Base-by-base conservation (phyloP, 2,329 filamentous ascomycete species). In the Penicillium sp. region DNA sequence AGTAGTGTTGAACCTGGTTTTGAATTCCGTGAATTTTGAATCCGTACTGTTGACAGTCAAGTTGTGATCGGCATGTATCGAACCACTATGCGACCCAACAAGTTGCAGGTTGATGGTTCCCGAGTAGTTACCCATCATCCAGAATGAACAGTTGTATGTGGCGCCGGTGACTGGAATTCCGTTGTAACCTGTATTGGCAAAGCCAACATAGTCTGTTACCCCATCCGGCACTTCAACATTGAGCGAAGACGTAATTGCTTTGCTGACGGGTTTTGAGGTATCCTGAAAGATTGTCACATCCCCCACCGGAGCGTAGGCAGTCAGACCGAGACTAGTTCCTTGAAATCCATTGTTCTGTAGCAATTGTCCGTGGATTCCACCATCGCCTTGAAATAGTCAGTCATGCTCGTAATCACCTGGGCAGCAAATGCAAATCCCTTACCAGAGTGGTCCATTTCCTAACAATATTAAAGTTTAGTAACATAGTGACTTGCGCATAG, bases 161-260 rank as follows among this genome's bases (percentile, higher is more conserved):
- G 61, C 61, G 0, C 64, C 59, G 19, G 59, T 60, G n/a, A 73
- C 69, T 0, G 70, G 68, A 13, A 73, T 62, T 1, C 70, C 72
- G 6, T 63, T 65, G 36, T 70, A 73, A 10, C 70, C 82, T 53
- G 76, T 70, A 55, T 87, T 77, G 35, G 80, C 76, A 36, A 81
- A 72, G 1, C 74, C 75, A 39, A 73, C 68, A 27, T 67, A 66
- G 8, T 70, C 66, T 0, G 67, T 68, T 21, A 59, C 56, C 4
- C 49, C 58, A 6, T 58, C 15, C 0, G 60, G 57, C 9, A 72
- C 63, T 8, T 63, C 58, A 2, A 72, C 66, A 5, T 57, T 59
- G 7, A 74, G 64, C 1, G 71, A 68, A 4, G 66, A 69, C 8
- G 58, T 61, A 48, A 73, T 72, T 1, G 71, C 69, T 3, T 59